Base-by-base conservation (phyloP, 2,329 filamentous ascomycete species). In the Botrytis aclada region DNA sequence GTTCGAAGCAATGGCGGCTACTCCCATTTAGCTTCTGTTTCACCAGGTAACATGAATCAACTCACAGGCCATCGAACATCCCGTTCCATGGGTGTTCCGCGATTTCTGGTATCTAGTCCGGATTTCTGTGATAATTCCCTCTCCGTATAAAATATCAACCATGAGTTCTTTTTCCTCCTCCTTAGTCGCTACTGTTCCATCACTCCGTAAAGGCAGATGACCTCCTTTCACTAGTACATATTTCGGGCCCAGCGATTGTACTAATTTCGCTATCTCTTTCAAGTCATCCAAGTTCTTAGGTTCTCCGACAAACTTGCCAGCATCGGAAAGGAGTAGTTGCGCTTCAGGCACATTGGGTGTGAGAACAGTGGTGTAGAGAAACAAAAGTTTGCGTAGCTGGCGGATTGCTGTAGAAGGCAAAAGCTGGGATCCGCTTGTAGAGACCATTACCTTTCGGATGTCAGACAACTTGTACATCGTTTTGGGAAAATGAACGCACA, bases 221-320 rank as follows among this genome's bases (percentile, higher is more conserved):
- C 95, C 95, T 60, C 95, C 95, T 82, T 98, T 98, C 73, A 98
- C 85, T 16, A 98, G 86, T 43, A 98, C 92, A 84, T 92, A 94
- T 76, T 88, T 87, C 0, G 94, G 91, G 0, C 95, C 95, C 0
- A 97, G 84, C 2, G 82, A 81, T 56, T 89, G 88, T 12, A 97
- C 85, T 20, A 84, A 83, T 75, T 87, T 88, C 0, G 92, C 94
- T 47, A 97, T 85, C 0, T 82, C 79, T 77, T 94, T 89, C 58
- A 98, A 82, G 61, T 93, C 93, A 7, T 88, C 84, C 1, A 93
- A 83, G 64, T 84, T 86, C 7, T 85, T 81, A 1, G 93, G 86
- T 5, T 87, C 84, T 9, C 73, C 62, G 16, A 74, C 63, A 70
- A 82, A 74, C 2, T 82, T 77, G 1, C 86, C 86, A 18, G 85